Base-by-base conservation (phyloP, 179 eudicot genomes). In the Beta corolliflora region DNA sequence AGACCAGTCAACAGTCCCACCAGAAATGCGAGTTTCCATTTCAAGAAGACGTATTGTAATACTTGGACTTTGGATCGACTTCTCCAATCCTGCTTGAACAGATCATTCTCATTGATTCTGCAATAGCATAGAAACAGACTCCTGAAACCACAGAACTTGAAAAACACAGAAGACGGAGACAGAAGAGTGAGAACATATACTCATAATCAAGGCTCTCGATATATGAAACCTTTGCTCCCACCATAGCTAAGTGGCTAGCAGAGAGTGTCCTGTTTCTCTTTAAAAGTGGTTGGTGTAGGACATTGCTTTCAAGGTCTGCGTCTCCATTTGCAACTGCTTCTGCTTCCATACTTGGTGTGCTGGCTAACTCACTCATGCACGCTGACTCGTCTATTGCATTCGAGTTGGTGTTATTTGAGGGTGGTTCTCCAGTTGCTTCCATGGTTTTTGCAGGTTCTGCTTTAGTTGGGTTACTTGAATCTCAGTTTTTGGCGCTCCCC, bases 41-140 rank as follows among this genome's bases (percentile, higher is more conserved):
- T 94, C 76, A 87, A 78, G 83, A 90, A 91, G 54, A 93, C 85
- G 64, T 94, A 93, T 88, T 93, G 94, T 80, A 94, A 73, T 19
- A 93, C 94, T 90, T 93, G 91, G n/a, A 73, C 77, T 87, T 85
- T 91, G 16, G 94, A 88, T 85, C 98, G 86, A 81, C 92, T 92
- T 89, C 98, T 92, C 98, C 97, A 94, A 29, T 94, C 97, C 76
- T 94, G 97, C 92, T 89, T 93, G 89, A 94, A 94, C 65, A 94
- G 87, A 84, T 92, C 97, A 74, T 92, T 94, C 86, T 94, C 97
- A 71, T 94, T 94, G 79, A 94, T 94, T 85, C 98, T 93, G 86
- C 86, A 87, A 59, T 21, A 16, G 64, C n/a, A 80, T 76, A 64
- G 74, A 19, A 53, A 41, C 19, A 79, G n/a, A 29, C 52, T 53